Conservation (phyloP, 495 filamentous ascomycete species). For the Podospora appendiculata region DNA sequence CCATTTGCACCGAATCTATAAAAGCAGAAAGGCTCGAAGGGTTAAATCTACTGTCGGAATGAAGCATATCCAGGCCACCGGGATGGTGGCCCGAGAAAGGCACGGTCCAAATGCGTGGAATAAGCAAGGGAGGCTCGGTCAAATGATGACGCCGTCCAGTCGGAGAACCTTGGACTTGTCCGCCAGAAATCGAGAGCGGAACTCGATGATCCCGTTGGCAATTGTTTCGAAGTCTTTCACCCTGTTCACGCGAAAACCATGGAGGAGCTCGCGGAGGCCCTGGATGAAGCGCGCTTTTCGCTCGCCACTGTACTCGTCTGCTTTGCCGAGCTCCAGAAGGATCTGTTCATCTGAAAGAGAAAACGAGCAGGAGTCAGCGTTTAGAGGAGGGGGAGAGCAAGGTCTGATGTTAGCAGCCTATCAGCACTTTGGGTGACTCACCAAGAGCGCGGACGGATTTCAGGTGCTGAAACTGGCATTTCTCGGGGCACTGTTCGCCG, state of each 20-base stretch:
- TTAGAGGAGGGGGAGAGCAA: conserved; percentile 20
- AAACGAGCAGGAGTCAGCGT: conserved; percentile 54
- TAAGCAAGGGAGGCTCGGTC: conserved; percentile 2
- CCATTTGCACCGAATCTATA: conserved; percentile 3
- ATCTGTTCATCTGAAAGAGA: conserved; percentile 70
- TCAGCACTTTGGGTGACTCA: conserved; percentile 46
- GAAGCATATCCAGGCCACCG: no score
- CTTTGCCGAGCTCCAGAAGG: conserved; percentile 70
- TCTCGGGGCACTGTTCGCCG: conserved; percentile 73
- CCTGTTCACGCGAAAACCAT: conserved; percentile 63
- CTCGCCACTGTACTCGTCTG: conserved; percentile 63
- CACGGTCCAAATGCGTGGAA: neutral
- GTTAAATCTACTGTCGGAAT: conserved; percentile 13
- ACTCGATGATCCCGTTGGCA: conserved; percentile 72
- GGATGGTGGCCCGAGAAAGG: neutral
- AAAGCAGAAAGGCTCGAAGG: conserved; percentile 2
- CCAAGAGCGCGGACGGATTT: conserved; percentile 66
- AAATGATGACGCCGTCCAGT: conserved; percentile 28
- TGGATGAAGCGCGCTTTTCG: conserved; percentile 64
- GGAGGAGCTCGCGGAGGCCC: conserved; percentile 69
- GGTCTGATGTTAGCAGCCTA: conserved; percentile 25
- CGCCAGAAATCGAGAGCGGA: conserved; percentile 52
- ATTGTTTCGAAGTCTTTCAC: conserved; percentile 76
- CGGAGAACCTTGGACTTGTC: conserved; percentile 45
- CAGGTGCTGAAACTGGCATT: conserved; percentile 72